Evolutionary conservation across 306 rosid genomes (phyloP), one percentile per base, ranked within the genome.

Genomic region (Cucurbita moschata): DNA sequence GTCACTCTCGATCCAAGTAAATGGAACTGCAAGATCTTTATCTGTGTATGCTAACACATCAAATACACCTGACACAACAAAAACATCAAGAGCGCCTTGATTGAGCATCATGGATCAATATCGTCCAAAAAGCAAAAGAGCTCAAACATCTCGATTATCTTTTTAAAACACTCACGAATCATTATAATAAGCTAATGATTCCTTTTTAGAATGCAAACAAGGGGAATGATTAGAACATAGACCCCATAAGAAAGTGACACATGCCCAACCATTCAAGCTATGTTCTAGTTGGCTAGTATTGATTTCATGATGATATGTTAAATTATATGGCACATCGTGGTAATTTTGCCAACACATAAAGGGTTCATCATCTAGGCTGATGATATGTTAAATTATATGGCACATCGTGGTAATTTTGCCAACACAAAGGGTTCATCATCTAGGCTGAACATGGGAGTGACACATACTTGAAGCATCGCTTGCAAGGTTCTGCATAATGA

Each of bases 11-110:
- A 83, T 81, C 99, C 99, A 94, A 79, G 97, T 91, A 83, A 94
- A 87, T 60, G 99, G 99, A 80, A 89, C 96, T 49, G 90, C 96
- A 59, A 95, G 86, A 61, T 95, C 99, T 64, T 79, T 95, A 83
- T 95, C 96, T n/a, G 99, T 95, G 75, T 95, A 95, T 18, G 97
- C 99, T 49, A 95, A 78, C 73, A 95, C 99, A 79, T 95, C 99
- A 77, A 95, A 95, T 13, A 95, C 92, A 51, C 99, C 99, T 94
- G 77, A 46, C 7, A 75, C 75, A 77, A 40, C 42, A 60, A 50
- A 50, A 37, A 75, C 43, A 16, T 6, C 15, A 58, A 58, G 12
- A 55, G 26, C 10, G 11, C 46, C 13, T 6, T 11, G 18, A 63
- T 63, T 63, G 21, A 37, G 70, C 10, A 60, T 4, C 7, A 13